Base-by-base conservation (phyloP, 495 filamentous ascomycete genomes). In the Podospora tetraspora region DNA sequence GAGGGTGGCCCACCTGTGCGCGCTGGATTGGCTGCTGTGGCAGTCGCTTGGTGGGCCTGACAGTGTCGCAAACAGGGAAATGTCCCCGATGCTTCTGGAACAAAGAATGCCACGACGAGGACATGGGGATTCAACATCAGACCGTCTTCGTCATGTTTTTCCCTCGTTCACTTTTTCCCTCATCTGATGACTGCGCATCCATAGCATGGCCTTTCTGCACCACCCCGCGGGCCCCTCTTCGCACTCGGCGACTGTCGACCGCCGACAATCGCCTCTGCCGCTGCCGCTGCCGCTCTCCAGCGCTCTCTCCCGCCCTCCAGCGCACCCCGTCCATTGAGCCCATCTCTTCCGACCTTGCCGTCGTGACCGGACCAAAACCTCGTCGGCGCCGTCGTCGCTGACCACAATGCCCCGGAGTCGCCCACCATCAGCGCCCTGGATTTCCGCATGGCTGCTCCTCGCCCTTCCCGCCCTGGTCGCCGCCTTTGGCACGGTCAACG, bases 401-500 rank as follows among this genome's bases (percentile, higher is more conserved):
- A 19, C 19, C 43, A 52, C 43, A 52, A 52, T 52, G 43, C 43
- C 10, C 1, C 32, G 3, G 32, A 12, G 32, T 34, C 32, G 32
- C 32, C 32, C 32, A 34, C 32, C 32, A 34, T 34, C 32, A 13
- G 11, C 32, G 11, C 32, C 32, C 12, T 13, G 12, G 32, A 34
- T 34, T 11, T 9, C 0, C 7, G 6, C 43, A 52, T 52, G 43
- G 43, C 16, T 52, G 16, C 11, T 62, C 21, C 27, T 63, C n/a
- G 25, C 37, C 9, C 27, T 63, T 30, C 60, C 60, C 34, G 61
- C 59, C 2, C 57, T 61, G n/a, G 63, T 25, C 11, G 37, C 65
- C 1, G 59, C 68, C 1, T 76, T 76, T 22, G 74, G 72, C 7
- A 76, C 74, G 29, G 74, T 76, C 64, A 76, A 76, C 63, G 74